Evolutionary conservation across 2,329 filamentous ascomycete genomes (phyloP).

Genomic region (Akanthomyces muscarius): DNA sequence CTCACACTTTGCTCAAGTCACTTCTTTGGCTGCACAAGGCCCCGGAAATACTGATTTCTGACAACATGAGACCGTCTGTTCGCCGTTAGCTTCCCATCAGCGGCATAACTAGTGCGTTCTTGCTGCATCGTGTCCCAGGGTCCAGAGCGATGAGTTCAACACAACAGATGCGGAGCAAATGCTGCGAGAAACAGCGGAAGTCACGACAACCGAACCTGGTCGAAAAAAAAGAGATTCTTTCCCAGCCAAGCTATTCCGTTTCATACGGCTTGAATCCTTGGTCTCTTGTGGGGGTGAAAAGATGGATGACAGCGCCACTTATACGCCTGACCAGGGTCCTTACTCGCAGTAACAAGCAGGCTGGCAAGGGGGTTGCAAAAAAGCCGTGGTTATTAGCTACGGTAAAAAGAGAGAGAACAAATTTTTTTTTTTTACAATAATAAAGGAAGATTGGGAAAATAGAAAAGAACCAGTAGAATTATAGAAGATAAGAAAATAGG

Average conservation of each 20-base stretch:
- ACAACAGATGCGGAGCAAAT: not conserved
- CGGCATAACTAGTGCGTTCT: not conserved
- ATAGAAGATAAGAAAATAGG: too few species aligned
- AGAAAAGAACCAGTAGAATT: too few species aligned
- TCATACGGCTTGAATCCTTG: not conserved
- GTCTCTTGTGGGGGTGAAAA: not conserved
- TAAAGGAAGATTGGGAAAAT: too few species aligned
- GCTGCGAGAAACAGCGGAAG: not conserved
- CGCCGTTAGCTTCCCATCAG: not conserved
- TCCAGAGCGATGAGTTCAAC: not conserved
- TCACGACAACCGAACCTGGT: too few species aligned
- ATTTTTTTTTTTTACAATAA: too few species aligned
- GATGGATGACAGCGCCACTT: conserved; percentile 13
- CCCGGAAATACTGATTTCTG: not conserved
- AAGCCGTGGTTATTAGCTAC: too few species aligned
- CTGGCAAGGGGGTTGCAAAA: not conserved
- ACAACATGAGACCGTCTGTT: conserved; percentile 2
- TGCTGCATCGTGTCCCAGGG: not conserved
- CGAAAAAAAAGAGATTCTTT: not conserved
- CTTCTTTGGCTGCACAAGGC: not conserved
- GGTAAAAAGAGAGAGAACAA: too few species aligned
- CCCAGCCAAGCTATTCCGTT: not conserved
- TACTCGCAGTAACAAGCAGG: not conserved
- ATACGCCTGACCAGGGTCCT: conserved; percentile 4
- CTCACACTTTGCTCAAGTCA: too few species aligned